Evolutionary conservation across 1,284 basidiomycete genomes (phyloP), one percentile per base, ranked within the genome.

Genomic region (Acaromyces ingoldii): DNA sequence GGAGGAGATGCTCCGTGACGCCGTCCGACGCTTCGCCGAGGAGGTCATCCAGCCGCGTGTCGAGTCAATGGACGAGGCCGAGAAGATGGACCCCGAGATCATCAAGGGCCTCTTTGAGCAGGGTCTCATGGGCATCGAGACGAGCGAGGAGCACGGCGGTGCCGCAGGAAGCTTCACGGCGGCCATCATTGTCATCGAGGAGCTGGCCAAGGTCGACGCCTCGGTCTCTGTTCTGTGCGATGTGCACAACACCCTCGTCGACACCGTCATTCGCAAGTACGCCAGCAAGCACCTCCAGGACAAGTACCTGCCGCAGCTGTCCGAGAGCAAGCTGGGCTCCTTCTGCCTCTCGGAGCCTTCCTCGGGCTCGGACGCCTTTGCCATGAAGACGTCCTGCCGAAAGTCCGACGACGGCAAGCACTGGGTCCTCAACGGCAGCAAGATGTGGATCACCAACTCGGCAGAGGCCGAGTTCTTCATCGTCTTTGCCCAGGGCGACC

Each of bases 361-460:
- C 0, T 91, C 91, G 11, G 95, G 93, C 4, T 95, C 91, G 9
- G 93, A 99, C 74, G 93, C 93, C 0, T 99, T 99, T 74, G 91
- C 91, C 0, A 81, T 99, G 49, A 90, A 95, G 77, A 93, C 95
- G 2, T 90, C 91, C 30, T 86, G 82, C 77, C 89, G 88, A 76
- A 87, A 90, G 57, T 85, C 85, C 21, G 83, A 86, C 70, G 78
- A 88, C 63, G 79, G 79, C 47, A 78, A 77, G 64, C 53, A 54
- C 39, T 96, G 86, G 81, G 80, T 90, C 28, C 76, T 97, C 58
- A 93, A 92, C 70, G 93, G 93, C 31, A 89, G 88, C 63, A 99
- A 99, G 82, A 93, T 96, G 91, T 98, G 93, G 93, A 98, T 99
- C 70, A 97, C 95, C 42, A 99, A 98, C 80, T 91, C 90, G 6